These are phyloP conservation scores for Dendrocalamus sinicus DNA, from an alignment of 176 grass and related monocot species.

Conservation along the genomic window DNA sequence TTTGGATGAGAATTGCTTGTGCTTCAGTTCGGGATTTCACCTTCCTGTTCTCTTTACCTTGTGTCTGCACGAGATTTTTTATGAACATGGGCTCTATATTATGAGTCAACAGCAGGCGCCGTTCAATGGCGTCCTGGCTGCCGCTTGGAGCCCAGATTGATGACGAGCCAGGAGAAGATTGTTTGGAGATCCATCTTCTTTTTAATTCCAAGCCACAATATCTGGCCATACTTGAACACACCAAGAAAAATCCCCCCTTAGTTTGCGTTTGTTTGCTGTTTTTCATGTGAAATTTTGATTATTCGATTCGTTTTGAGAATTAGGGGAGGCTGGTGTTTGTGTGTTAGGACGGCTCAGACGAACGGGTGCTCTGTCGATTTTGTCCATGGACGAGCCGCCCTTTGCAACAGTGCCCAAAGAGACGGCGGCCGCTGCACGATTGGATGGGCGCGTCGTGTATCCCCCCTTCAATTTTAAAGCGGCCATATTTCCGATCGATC, in stretches of 20 bases:
- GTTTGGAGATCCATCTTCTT: slow-evolving; percentile 66
- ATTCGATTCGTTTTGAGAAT: background rate
- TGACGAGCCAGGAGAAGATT: slow-evolving; percentile 65
- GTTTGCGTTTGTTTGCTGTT: background rate
- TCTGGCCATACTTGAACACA: slow-evolving; percentile 39
- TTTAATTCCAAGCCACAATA: slow-evolving; percentile 70
- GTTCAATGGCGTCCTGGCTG: slow-evolving; percentile 51
- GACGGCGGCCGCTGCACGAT: slow-evolving; percentile 50
- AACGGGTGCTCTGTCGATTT: slow-evolving; percentile 48
- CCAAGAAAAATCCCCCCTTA: background rate
- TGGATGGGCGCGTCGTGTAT: slow-evolving; percentile 38
- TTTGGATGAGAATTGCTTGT: background rate
- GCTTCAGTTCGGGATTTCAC: background rate
- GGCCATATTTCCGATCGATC: background rate
- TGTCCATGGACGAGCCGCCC: slow-evolving; percentile 44
- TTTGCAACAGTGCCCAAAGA: slow-evolving; percentile 59
- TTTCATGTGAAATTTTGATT: background rate
- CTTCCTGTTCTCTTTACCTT: too few species aligned
- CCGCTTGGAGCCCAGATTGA: slow-evolving; percentile 63
- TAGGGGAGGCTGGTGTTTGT: background rate
- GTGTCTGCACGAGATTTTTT: background rate
- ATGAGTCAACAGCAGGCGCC: slow-evolving; percentile 67
- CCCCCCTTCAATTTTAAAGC: slow-evolving; percentile 42
- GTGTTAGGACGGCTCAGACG: slow-evolving; percentile 34
- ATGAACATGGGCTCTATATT: slow-evolving; percentile 41